Conservation (phyloP, 106 monocot species). For the Iris macrosiphon region DNA sequence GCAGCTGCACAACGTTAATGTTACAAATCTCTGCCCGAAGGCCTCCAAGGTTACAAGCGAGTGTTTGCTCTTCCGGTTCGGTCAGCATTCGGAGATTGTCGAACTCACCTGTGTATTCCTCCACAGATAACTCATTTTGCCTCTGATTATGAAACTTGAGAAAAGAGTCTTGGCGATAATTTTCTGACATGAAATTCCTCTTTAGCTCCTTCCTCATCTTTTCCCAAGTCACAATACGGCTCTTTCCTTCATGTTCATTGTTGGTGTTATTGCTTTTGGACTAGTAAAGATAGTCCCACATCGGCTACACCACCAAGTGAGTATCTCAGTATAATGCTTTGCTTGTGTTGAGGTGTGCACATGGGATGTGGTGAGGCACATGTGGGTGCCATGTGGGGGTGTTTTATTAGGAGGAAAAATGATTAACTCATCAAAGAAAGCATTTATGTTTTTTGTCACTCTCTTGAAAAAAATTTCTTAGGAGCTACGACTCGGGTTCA, state of each 20-base stretch:
- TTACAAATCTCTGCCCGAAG: neutral
- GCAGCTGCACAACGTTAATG: neutral
- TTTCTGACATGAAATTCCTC: neutral
- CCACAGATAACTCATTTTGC: neutral
- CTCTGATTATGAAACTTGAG: constrained; percentile 10
- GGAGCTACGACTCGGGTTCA: too few species aligned
- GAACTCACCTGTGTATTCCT: constrained; percentile 17
- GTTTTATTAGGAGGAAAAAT: too few species aligned
- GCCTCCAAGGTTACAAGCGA: constrained; percentile 18
- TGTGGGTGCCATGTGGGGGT: too few species aligned
- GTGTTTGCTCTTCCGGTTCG: constrained; percentile 19
- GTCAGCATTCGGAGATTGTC: constrained; percentile 7
- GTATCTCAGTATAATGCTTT: too few species aligned
- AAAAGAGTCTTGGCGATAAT: constrained; percentile 1
- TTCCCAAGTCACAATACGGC: neutral
- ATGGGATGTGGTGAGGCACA: too few species aligned
- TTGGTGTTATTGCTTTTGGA: too few species aligned
- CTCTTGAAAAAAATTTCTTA: too few species aligned
- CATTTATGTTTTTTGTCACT: too few species aligned
- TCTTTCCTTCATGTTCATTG: neutral
- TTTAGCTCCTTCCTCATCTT: constrained; percentile 2
- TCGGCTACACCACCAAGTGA: too few species aligned
- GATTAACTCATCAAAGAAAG: too few species aligned
- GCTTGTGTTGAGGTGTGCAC: too few species aligned
- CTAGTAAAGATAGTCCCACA: too few species aligned